These are phyloP conservation scores for Penicillium tannophilum DNA, from an alignment of 495 filamentous ascomycete species.

Conservation along the genomic window DNA sequence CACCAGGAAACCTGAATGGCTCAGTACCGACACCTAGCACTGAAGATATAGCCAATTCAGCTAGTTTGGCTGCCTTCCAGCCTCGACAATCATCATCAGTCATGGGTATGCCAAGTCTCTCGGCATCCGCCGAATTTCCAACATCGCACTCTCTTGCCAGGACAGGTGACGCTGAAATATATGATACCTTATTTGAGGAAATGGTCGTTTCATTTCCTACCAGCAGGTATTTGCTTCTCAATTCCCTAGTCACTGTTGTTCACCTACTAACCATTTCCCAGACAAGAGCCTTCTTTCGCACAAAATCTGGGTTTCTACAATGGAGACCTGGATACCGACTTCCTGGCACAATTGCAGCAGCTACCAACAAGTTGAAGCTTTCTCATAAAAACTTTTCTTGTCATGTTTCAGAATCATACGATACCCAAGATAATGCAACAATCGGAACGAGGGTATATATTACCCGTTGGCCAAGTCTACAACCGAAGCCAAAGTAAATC, in stretches of 20 bases:
- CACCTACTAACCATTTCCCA: conserved; percentile 1
- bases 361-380: conserved; percentile 3
- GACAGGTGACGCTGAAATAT: conserved; percentile 16
- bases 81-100: background rate
- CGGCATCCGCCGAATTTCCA: background rate
- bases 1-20: background rate
- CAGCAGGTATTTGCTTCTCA: conserved; percentile 10
- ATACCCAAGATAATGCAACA: background rate
- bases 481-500: conserved; percentile 2
- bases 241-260: background rate
- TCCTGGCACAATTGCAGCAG: conserved; percentile 26
- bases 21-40: background rate
- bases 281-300: conserved; percentile 28
- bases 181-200: conserved; percentile 28
- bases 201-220: conserved; percentile 24
- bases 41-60: background rate
- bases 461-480: conserved; percentile 12
- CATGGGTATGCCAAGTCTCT: background rate
- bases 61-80: background rate
- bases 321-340: conserved; percentile 29
- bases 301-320: conserved; percentile 33
- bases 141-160: background rate
- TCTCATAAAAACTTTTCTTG: background rate
- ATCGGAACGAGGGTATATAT: background rate
- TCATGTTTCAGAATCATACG: background rate